Evolutionary conservation across 2,329 filamentous ascomycete species (phyloP), one percentile per base, ranked within the genome.

Genomic region (Monilinia fructicola): DNA sequence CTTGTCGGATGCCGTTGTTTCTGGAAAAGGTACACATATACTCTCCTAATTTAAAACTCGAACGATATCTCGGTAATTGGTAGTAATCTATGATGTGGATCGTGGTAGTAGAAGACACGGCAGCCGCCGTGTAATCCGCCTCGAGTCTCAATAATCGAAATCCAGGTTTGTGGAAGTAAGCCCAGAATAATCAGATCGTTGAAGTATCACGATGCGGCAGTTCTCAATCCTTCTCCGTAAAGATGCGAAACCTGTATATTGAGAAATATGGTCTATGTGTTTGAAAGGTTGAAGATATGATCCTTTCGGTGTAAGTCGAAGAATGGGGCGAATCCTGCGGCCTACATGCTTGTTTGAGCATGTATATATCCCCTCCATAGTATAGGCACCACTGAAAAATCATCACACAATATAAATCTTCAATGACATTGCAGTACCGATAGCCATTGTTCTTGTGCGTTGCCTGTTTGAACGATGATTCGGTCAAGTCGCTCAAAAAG

Each of bases 61-160:
- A 64, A 50, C 61, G 40, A 42, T 31, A 42, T 54, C 26, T 54
- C 35, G 61, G 61, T 64, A 54, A 35, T 23, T 54, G 58, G 28
- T 21, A 31, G 11, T 9, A n/a, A 64, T 44, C 23, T 54, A 35
- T 55, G 12, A 55, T 23, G 23, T 16, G 2, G 26, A 55, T 64
- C 50, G 50, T 60, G 23, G 26, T 23, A 42, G 23, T 18, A 31
- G 16, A 44, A 54, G 16, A 9, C 61, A 64, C 61, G 18, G 23
- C 61, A 64, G 61, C 50, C 26, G 61, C 38, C 7, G 48, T 64
- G 61, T 55, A 35, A 46, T 46, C 26, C 40, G 6, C 21, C 21
- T 38, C 16, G 14, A 60, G 28, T 64, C 18, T 54, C 12, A 54
- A 55, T 5, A 55, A 18, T 54, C 7, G 18, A 44, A 42, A 42